Percentiles rank a stretch among this genome's conserved stretches.
Evolutionary conservation across 2,329 filamentous ascomycete genomes (phyloP).

Genomic region (Mollisia scopiformis): DNA sequence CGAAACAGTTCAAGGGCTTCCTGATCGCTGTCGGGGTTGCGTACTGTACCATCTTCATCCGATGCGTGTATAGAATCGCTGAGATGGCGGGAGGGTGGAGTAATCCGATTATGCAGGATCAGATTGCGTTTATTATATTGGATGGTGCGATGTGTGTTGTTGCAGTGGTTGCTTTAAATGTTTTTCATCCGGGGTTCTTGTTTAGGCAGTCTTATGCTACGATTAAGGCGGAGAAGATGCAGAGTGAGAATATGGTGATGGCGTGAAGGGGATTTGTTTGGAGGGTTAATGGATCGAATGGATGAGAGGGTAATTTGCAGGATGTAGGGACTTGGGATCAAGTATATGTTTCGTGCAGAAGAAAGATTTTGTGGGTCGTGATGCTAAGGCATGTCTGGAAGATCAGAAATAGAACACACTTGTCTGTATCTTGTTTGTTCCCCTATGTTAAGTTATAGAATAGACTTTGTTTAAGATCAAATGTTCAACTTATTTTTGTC

Average conservation of each 20-base stretch:
- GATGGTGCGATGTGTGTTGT: conserved; percentile 42
- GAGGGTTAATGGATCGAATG: too few species aligned
- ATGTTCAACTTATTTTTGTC: too few species aligned
- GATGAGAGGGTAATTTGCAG: too few species aligned
- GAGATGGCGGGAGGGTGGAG: conserved; percentile 68
- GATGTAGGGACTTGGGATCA: too few species aligned
- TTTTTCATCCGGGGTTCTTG: conserved; percentile 5
- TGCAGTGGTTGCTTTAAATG: conserved; percentile 5
- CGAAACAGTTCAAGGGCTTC: background rate
- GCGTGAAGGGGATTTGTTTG: too few species aligned
- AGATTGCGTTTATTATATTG: conserved; percentile 60
- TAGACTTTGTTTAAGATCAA: too few species aligned
- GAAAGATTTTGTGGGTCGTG: too few species aligned
- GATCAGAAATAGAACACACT: too few species aligned
- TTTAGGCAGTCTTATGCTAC: conserved; percentile 1
- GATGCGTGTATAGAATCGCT: conserved; percentile 40
- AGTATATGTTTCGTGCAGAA: too few species aligned
- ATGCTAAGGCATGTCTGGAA: too few species aligned
- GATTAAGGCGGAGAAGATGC: background rate
- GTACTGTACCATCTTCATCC: background rate
- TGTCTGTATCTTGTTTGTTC: too few species aligned
- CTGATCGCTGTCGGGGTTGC: background rate
- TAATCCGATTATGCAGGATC: conserved; percentile 63
- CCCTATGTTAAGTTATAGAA: too few species aligned
- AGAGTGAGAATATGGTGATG: background rate